Base-by-base conservation (phyloP, 1,139 yeast genomes). In the Saccharomyces pastorianus region DNA sequence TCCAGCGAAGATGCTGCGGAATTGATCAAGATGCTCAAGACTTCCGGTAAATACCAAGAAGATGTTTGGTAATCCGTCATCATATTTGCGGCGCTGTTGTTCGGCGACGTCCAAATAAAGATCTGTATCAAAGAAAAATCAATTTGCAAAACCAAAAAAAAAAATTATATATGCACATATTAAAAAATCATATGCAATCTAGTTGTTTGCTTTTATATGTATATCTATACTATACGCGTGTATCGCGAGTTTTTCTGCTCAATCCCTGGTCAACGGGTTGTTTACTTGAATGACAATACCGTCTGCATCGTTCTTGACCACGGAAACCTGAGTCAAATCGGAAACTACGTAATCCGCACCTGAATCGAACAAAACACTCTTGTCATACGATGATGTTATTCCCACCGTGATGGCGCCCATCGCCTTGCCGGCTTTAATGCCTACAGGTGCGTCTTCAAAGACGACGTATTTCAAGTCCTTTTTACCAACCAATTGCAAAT, bases 11-110 rank as follows among this genome's bases (percentile, higher is more conserved):
- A 82, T 63, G 97, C 96, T 20, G 80, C 82, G 57, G 95, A 86
- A 59, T 76, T 87, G 70, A 78, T 89, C 58, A 87, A 90, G 74
- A 81, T 85, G 63, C 80, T 87, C 76, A 88, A 88, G 71, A 83
- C 88, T 32, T 86, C 86, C 66, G 93, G 93, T 69, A 82, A 87
- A 72, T 91, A 89, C 71, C 99, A 91, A 75, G 99, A 93, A 75
- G 99, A 93, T 77, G 96, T 93, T 27, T 93, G 99, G 98, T 91
- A 74, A 68, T 13, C 44, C 34, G 13, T 9, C 17, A 31, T 28
- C 26, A 7, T n/a, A 17, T 29, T 23, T 28, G 8, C n/a, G 20
- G 50, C 38, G 27, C 14, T 13, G 17, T 28, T 23, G 28, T 44
- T 41, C 25, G 7, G 28, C 46, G 17, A 28, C 29, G 17, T 8